Evolutionary conservation across 495 filamentous ascomycete species (phyloP).

Genomic region (Hyaloscypha bicolor): DNA sequence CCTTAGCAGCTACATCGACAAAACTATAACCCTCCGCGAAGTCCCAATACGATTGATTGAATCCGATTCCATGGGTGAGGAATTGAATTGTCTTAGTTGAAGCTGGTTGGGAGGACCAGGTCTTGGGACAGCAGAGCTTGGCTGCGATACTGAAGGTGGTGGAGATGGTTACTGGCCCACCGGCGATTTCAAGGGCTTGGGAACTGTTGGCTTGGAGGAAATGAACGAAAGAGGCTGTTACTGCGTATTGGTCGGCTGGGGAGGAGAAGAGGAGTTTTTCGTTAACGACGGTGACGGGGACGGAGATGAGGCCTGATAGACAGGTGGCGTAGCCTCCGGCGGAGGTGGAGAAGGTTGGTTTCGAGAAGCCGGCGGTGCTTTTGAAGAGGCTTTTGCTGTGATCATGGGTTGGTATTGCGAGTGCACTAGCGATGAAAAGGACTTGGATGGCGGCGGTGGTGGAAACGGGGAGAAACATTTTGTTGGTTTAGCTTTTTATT

Average conservation of each 20-base stretch:
- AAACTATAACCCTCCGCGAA: slow-evolving; percentile 30
- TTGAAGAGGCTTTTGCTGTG: not conserved
- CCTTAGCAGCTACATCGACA: slow-evolving; percentile 37
- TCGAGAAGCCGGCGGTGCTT: slow-evolving; percentile 1
- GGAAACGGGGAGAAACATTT: too few relatives aligned
- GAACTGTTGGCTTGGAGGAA: slow-evolving; percentile 2
- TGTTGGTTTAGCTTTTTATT: too few relatives aligned
- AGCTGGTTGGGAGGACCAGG: not conserved
- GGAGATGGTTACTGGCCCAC: not conserved
- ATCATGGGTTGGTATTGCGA: too few relatives aligned
- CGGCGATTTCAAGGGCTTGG: not conserved
- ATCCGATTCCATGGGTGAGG: slow-evolving; percentile 22
- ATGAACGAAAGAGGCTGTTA: not conserved
- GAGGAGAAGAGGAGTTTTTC: slow-evolving; percentile 1
- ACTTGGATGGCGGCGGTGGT: too few relatives aligned
- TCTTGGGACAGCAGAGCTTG: slow-evolving; percentile 6
- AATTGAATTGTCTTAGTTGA: slow-evolving; percentile 10
- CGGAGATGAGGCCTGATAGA: not conserved
- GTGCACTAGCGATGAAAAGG: too few relatives aligned
- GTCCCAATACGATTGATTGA: slow-evolving; percentile 21
- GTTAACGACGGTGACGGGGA: not conserved
- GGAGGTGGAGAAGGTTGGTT: slow-evolving; percentile 1
- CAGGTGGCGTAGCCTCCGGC: not conserved
- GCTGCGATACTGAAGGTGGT: not conserved
- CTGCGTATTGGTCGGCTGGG: slow-evolving; percentile 2